Conservation (phyloP, 1,139 yeast species). For the Pneumocystis carinii region DNA sequence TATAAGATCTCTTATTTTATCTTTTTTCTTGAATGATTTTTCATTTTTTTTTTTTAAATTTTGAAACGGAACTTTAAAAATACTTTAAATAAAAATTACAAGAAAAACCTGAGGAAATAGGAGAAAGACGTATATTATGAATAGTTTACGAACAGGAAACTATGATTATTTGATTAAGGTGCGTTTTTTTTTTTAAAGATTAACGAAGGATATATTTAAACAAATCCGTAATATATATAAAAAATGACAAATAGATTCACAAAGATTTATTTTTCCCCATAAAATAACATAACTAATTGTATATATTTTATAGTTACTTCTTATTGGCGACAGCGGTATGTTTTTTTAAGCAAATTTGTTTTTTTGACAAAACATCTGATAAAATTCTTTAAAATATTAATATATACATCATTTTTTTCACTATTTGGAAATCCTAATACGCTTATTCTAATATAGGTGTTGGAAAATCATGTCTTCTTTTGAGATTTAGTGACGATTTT, state of each 20-base stretch:
- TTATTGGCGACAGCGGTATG: background rate
- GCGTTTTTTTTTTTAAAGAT: background rate
- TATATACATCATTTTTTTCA: background rate
- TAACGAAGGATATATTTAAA: background rate
- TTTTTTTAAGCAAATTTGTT: background rate
- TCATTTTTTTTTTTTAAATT: background rate
- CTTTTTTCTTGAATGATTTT: background rate
- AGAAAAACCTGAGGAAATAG: background rate
- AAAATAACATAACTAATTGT: background rate
- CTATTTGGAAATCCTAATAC: background rate
- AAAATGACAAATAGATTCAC: background rate
- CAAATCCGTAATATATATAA: background rate
- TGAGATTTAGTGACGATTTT: constrained; percentile 92
- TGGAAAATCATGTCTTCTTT: constrained; percentile 86
- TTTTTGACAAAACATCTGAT: background rate
- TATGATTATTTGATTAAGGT: background rate
- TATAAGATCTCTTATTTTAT: background rate
- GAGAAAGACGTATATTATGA: background rate
- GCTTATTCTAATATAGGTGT: constrained; percentile 37
- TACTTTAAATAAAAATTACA: background rate
- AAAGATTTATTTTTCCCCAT: background rate
- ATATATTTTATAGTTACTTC: background rate
- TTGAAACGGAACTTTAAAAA: background rate
- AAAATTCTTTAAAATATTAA: background rate
- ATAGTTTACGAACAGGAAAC: background rate